Evolutionary conservation across 1,139 yeast species (phyloP), one percentile per base, ranked within the genome.

Genomic region (Pichia sp.): DNA sequence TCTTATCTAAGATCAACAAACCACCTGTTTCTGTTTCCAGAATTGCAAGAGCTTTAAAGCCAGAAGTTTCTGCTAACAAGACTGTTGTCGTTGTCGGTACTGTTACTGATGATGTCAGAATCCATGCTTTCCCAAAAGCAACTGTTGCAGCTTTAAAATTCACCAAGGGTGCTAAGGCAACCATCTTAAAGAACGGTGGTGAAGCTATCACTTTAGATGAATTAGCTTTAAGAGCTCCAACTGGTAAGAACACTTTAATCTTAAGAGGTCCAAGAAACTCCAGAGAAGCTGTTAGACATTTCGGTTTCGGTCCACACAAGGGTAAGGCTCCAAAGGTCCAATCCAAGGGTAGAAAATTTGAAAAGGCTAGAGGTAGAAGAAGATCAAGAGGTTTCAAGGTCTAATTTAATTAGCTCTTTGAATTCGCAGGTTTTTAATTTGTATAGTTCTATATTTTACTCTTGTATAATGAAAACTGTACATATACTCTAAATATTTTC

Each of bases 311-410:
- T 78, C 99, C 98, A 68, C 97, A 94, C 95, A 86, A 87, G 82
- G 78, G 82, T 78, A 94, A 92, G 87, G 98, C 97, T 68, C 99
- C 99, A 77, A 89, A 95, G 81, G 84, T 92, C 73, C 68, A 76
- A 69, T 90, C 97, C 59, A 89, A 80, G 75, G 98, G 98, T 73
- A 92, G 97, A 82, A 94, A 92, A 80, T 92, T 92, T 82, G 98
- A 94, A 83, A 87, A 94, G 76, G 98, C 97, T 67, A 92, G 98
- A 87, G 98, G 98, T 83, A 94, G 86, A 76, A 84, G 99, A 81
- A 84, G 80, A 74, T 90, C 97, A 61, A 87, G 95, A 82, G 98
- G 96, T 80, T 92, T 92, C 98, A 92, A 92, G 87, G 99, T 94
- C 76, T 92, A 92, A 87, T 66, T 62, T 66, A 64, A 58, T 55